Base-by-base conservation (phyloP, 176 grass and related monocot species). In the Puccinellia tenuiflora region DNA sequence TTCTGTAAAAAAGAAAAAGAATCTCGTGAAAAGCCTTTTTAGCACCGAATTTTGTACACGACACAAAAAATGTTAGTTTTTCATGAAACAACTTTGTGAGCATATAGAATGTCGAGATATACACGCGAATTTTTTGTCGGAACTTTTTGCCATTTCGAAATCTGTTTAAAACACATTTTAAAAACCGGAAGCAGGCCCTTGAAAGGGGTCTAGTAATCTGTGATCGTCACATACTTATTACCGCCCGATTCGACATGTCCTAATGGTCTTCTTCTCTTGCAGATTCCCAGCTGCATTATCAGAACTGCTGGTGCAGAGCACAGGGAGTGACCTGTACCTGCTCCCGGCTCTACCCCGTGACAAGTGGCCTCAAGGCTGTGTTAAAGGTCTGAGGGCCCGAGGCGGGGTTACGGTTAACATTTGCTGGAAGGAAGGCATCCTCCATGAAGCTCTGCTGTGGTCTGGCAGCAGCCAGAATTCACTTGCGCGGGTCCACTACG, bases 271-370 rank as follows among this genome's bases (percentile, higher is more conserved):
- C 10, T 74, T 82, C 20, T 77, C 24, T 79, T 94, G 7, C 86
- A 98, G 92, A 63, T 94, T 98, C 73, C 66, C 89, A 82, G 89
- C 92, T n/a, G 96, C 92, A 47, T 83, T 98, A 24, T 86, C 90
- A 0, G 92, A 98, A 90, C 95, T 98, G 79, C 85, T 98, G 24
- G 83, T 95, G 52, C 96, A 95, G 79, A 95, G 87, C 85, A 98
- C 92, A 1, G 66, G 79, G 17, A 84, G 81, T 2, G 88, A 98
- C 25, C 42, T 98, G 75, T 90, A 95, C 65, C 54, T 98, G 69
- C 90, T 98, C 12, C 92, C 95, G 73, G 90, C 92, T 55, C 45
- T 95, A 53, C 92, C 95, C 21, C 88, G 46, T 0, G 57, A 93
- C 45, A 98, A 90, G 76, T 98, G 96, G 96, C 80, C 96, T 53